These are phyloP conservation scores for Solanum okadae DNA, from an alignment of 257 asterid genomes.

Conservation along the genomic window DNA sequence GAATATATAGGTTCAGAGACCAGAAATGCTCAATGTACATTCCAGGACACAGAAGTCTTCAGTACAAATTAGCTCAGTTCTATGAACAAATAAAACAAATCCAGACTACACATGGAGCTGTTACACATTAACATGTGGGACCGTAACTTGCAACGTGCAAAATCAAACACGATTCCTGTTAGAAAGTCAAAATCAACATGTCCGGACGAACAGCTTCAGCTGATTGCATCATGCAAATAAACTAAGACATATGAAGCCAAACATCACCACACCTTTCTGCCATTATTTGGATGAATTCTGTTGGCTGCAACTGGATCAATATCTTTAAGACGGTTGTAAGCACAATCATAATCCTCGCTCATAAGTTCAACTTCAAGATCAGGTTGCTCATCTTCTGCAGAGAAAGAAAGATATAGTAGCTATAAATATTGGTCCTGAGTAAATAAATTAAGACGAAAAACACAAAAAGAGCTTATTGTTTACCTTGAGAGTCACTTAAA, in stretches of 20 bases:
- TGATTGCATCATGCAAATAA: background rate
- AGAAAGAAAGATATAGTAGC: constrained; percentile 1
- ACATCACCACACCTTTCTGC: constrained; percentile 55
- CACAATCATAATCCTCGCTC: constrained; percentile 18
- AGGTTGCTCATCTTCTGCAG: constrained; percentile 34
- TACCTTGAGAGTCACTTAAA: constrained; percentile 43
- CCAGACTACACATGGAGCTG: background rate
- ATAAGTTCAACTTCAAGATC: constrained; percentile 26
- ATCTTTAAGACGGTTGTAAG: constrained; percentile 47
- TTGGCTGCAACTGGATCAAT: constrained; percentile 81
- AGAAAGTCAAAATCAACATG: background rate
- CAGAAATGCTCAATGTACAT: background rate
- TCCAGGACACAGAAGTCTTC: background rate
- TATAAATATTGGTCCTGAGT: background rate
- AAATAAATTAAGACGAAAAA: background rate
- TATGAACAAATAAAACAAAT: background rate
- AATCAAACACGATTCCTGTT: background rate
- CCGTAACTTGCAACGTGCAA: background rate
- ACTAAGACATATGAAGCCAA: background rate
- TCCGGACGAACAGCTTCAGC: background rate
- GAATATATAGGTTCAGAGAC: background rate
- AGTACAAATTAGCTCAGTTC: background rate
- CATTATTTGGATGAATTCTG: constrained; percentile 89
- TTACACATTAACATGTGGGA: background rate
- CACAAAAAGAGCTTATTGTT: background rate